Evolutionary conservation across 1,139 yeast genomes (phyloP).

Genomic region (Barnettozyma hawaiiensis): DNA sequence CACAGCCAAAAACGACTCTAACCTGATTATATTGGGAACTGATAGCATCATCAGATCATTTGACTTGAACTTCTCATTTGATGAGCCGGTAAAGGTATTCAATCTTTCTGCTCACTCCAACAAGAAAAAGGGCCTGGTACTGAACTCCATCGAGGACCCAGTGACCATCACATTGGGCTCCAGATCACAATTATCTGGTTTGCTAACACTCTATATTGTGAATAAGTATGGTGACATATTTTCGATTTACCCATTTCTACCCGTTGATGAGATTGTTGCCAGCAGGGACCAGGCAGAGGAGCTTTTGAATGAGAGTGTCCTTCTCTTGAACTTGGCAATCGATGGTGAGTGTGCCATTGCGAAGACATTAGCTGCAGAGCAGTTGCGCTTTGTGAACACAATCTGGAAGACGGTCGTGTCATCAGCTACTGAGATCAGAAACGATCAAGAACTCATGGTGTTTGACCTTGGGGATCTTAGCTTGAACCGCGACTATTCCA

Average conservation of each 20-base stretch:
- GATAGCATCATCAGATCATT: constrained; percentile 34
- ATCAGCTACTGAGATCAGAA: constrained; percentile 19
- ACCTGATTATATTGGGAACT: constrained; percentile 34
- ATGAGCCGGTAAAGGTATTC: constrained; percentile 24
- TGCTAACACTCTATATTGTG: constrained; percentile 42
- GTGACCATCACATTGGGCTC: constrained; percentile 47
- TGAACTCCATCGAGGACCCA: constrained; percentile 30
- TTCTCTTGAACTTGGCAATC: constrained; percentile 25
- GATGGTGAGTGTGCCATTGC: constrained; percentile 14
- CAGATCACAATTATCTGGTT: constrained; percentile 33
- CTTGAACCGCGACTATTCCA: neutral
- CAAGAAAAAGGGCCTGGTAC: constrained; percentile 28
- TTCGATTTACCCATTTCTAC: constrained; percentile 51
- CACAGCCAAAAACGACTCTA: constrained; percentile 35
- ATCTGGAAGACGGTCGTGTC: constrained; percentile 23
- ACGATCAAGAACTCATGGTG: constrained; percentile 7
- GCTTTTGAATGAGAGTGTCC: constrained; percentile 39
- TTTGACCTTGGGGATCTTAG: neutral
- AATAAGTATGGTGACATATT: constrained; percentile 51
- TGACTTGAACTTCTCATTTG: constrained; percentile 29
- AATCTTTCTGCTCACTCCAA: constrained; percentile 20
- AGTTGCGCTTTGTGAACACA: constrained; percentile 27
- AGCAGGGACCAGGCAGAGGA: constrained; percentile 31
- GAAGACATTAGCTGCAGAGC: constrained; percentile 24
- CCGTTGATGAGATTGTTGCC: constrained; percentile 34